These are phyloP conservation scores for Pseudocercospora fuligena DNA, from an alignment of 2,329 filamentous ascomycete species.

Conservation along the genomic window DNA sequence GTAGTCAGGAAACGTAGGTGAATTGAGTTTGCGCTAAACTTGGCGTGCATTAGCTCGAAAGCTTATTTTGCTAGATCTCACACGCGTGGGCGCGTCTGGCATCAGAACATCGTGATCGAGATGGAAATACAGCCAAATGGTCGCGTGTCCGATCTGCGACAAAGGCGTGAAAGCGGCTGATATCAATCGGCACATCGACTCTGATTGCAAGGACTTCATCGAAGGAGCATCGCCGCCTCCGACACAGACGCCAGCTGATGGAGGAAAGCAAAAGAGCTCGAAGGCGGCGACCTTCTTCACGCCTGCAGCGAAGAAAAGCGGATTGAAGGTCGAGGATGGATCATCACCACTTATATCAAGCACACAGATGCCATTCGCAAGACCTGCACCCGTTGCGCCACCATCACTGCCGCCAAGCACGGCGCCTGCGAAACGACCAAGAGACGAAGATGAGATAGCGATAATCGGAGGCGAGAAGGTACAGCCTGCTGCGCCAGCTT, in stretches of 20 bases:
- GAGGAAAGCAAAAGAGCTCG: constrained; percentile 32
- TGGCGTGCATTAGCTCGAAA: neutral
- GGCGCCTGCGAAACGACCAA: constrained; percentile 34
- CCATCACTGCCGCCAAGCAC: constrained; percentile 29
- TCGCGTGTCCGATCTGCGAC: constrained; percentile 43
- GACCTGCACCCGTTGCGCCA: constrained; percentile 16
- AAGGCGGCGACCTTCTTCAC: constrained; percentile 62
- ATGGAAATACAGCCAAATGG: constrained; percentile 31
- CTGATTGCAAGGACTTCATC: constrained; percentile 72
- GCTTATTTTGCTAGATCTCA: neutral
- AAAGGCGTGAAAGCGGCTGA: constrained; percentile 60
- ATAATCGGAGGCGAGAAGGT: constrained; percentile 3
- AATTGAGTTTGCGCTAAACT: neutral
- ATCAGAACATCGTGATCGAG: neutral
- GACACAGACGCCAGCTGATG: constrained; percentile 42
- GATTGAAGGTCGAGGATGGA: constrained; percentile 35
- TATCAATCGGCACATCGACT: constrained; percentile 93
- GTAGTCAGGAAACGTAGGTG: neutral
- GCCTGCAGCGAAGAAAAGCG: constrained; percentile 51
- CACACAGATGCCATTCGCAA: constrained; percentile 27
- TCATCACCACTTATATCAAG: constrained; percentile 32
- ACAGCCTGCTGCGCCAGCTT: constrained; percentile 53
- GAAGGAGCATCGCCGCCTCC: constrained; percentile 55
- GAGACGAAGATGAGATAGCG: constrained; percentile 32
- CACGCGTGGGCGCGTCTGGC: neutral